Evolutionary conservation across 2,329 filamentous ascomycete species (phyloP).

Genomic region (Dendryphion nanum): DNA sequence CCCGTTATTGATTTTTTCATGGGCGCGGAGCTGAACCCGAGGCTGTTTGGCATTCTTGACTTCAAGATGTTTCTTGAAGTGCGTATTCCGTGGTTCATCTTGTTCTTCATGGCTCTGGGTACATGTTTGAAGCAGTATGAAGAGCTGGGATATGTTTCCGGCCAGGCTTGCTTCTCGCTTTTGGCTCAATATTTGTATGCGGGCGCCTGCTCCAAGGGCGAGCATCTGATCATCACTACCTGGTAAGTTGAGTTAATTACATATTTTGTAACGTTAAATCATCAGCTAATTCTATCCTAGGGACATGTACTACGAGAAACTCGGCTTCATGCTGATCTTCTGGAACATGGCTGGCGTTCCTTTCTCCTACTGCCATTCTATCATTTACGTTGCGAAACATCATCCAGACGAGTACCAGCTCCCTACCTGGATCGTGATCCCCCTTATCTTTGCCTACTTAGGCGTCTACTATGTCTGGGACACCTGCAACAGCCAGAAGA

Average conservation of each 20-base stretch:
- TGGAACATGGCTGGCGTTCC: conserved; percentile 94
- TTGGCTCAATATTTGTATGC: conserved; percentile 92
- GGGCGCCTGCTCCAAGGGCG: conserved; percentile 87
- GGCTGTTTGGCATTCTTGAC: conserved; percentile 80
- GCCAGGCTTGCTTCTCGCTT: conserved; percentile 79
- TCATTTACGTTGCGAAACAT: conserved; percentile 84
- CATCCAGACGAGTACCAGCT: conserved; percentile 73
- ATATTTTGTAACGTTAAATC: too few relatives aligned
- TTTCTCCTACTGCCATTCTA: conserved; percentile 90
- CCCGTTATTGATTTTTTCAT: conserved; percentile 88
- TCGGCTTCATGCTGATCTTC: conserved; percentile 97
- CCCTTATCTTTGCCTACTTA: conserved; percentile 70
- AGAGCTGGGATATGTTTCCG: conserved; percentile 78
- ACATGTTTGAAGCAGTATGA: conserved; percentile 82
- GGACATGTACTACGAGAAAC: conserved; percentile 98
- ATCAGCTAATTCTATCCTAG: conserved; percentile 31
- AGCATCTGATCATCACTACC: conserved; percentile 84
- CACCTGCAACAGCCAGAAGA: conserved; percentile 90
- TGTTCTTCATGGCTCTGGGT: conserved; percentile 74
- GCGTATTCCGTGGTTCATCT: conserved; percentile 86
- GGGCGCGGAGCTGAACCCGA: conserved; percentile 82
- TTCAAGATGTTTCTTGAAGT: conserved; percentile 98
- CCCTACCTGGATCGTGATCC: conserved; percentile 65
- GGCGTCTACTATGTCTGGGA: conserved; percentile 92
- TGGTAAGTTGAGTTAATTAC: conserved; percentile 59